These are phyloP conservation scores for Fusarium mangiferae DNA, from an alignment of 2,329 filamentous ascomycete species.

Conservation along the genomic window DNA sequence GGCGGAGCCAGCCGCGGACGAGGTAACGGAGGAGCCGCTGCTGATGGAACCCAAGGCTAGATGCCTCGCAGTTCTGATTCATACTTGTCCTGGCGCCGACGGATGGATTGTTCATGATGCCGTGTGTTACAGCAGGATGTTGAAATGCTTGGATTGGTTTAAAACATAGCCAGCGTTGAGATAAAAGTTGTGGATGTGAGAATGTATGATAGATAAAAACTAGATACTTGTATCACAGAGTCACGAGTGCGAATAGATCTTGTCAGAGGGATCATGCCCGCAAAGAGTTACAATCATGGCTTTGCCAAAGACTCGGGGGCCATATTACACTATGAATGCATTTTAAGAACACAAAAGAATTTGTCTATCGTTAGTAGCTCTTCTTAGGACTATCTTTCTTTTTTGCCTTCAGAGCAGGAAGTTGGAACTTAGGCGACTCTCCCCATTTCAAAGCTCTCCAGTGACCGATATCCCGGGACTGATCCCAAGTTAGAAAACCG, in stretches of 20 bases:
- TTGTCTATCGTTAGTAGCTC: constrained; percentile 23
- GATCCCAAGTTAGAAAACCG: constrained; percentile 85
- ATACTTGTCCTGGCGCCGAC: neutral
- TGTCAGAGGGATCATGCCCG: neutral
- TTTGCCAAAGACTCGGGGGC: constrained; percentile 32
- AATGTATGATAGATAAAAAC: constrained; percentile 38
- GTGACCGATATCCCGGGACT: constrained; percentile 62
- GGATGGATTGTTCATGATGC: neutral
- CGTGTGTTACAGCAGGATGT: constrained; percentile 7
- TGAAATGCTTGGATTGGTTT: constrained; percentile 9
- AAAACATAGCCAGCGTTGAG: constrained; percentile 3
- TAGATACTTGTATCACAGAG: constrained; percentile 38
- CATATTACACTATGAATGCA: constrained; percentile 22
- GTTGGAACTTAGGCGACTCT: constrained; percentile 69
- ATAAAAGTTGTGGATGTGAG: constrained; percentile 20
- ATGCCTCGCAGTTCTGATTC: constrained; percentile 1
- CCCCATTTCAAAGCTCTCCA: constrained; percentile 76
- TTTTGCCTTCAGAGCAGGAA: constrained; percentile 75
- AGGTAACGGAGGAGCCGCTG: constrained; percentile 39
- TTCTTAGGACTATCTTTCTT: constrained; percentile 45
- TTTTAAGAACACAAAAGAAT: neutral
- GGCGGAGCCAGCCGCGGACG: constrained; percentile 50
- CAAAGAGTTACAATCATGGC: neutral
- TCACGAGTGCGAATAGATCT: constrained; percentile 35
- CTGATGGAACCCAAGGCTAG: constrained; percentile 38